Evolutionary conservation across 1,284 basidiomycete species (phyloP).

Genomic region (Ganoderma resinaceum): DNA sequence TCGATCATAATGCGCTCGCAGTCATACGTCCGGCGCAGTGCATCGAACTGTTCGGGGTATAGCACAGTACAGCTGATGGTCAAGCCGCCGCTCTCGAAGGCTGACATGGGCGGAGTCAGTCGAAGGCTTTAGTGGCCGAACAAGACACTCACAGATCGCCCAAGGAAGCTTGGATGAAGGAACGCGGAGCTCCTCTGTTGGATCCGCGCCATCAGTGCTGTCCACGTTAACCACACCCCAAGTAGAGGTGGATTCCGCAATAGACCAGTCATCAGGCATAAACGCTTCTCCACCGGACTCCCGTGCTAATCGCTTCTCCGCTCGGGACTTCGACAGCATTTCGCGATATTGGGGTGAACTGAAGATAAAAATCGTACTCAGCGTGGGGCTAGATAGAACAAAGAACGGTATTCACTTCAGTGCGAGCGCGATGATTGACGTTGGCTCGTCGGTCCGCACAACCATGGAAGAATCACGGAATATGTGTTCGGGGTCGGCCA

Average conservation of each 20-base stretch:
- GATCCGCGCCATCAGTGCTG: slow-evolving; percentile 64
- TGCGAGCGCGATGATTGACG: slow-evolving; percentile 96
- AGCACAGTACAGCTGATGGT: slow-evolving; percentile 97
- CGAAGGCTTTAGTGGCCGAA: neutral
- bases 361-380: neutral
- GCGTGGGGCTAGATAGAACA: slow-evolving; percentile 18
- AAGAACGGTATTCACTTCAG: slow-evolving; percentile 68
- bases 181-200: slow-evolving; percentile 76
- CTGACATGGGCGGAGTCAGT: slow-evolving; percentile 48
- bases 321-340: slow-evolving; percentile 77
- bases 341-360: slow-evolving; percentile 92
- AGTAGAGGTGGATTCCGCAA: slow-evolving; percentile 81
- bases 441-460: slow-evolving; percentile 96
- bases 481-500: slow-evolving; percentile 87
- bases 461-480: slow-evolving; percentile 97
- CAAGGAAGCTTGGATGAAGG: slow-evolving; percentile 83
- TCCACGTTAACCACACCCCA: slow-evolving; percentile 89
- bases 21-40: slow-evolving; percentile 89
- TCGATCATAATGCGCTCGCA: slow-evolving; percentile 95
- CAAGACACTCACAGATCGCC: slow-evolving; percentile 68
- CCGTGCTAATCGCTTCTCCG: slow-evolving; percentile 72
- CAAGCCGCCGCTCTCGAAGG: slow-evolving; percentile 89
- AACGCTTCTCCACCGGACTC: slow-evolving; percentile 78
- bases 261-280: slow-evolving; percentile 87
- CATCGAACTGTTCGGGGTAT: slow-evolving; percentile 98